Conservation (phyloP, 2,329 filamentous ascomycete species). For the Xylariaceae sp. region DNA sequence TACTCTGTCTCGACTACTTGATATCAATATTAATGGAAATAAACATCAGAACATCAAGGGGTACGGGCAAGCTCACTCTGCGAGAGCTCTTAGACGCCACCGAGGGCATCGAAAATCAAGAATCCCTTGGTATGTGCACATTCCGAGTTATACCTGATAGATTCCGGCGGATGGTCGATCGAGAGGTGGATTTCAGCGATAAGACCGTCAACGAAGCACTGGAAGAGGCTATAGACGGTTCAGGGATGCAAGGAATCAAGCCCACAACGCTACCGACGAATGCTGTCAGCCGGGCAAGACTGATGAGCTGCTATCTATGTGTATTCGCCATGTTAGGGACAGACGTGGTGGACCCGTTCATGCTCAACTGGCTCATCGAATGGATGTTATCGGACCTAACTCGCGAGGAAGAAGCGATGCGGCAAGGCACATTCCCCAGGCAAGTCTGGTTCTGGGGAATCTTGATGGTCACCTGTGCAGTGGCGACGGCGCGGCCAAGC, state of each 20-base stretch:
- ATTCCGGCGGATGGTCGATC: conserved; percentile 25
- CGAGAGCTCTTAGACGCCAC: conserved; percentile 28
- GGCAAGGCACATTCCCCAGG: conserved; percentile 28
- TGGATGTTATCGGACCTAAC: conserved; percentile 33
- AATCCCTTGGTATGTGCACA: conserved; percentile 27
- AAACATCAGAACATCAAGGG: conserved; percentile 28
- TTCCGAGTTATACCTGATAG: conserved; percentile 26
- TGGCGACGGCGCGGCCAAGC: conserved; percentile 29
- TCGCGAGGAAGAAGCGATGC: conserved; percentile 30
- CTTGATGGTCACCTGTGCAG: conserved; percentile 32
- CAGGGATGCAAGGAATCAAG: conserved; percentile 12
- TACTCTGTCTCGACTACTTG: background rate
- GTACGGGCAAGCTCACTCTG: conserved; percentile 29
- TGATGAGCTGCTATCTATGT: conserved; percentile 32
- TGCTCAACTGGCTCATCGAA: conserved; percentile 35
- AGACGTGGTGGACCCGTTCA: conserved; percentile 30
- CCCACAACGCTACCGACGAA: conserved; percentile 27
- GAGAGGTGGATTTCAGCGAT: conserved; percentile 23
- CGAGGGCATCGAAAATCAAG: conserved; percentile 27
- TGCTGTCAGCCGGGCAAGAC: conserved; percentile 31
- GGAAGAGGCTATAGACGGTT: conserved; percentile 20
- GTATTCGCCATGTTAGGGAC: conserved; percentile 32
- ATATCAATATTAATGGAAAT: background rate
- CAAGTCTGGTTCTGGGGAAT: conserved; percentile 35
- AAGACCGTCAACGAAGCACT: conserved; percentile 28